phyloP scores from a whole-genome alignment of 1,284 basidiomycete species.

The Rhodotorula sp. region DNA sequence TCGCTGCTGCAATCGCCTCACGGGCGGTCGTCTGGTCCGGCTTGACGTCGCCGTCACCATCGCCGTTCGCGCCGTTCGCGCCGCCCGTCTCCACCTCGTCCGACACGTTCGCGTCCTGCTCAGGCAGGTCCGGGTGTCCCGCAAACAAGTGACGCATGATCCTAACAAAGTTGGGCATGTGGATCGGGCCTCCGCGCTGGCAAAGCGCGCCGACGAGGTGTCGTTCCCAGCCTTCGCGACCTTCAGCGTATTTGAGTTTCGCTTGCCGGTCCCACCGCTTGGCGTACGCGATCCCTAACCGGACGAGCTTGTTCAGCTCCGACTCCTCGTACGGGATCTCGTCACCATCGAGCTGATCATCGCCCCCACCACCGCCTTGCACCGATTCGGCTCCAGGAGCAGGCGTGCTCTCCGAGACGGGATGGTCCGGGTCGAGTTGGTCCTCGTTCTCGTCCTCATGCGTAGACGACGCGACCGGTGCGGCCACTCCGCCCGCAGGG shows the following conservation, averaged over 20 bases:
- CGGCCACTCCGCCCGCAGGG: slow-evolving; percentile 7
- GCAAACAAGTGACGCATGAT: slow-evolving; percentile 39
- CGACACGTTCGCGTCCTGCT: not conserved
- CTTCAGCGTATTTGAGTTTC: slow-evolving; percentile 34
- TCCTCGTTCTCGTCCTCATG: slow-evolving; percentile 46
- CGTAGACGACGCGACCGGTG: not conserved
- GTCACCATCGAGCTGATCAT: not conserved
- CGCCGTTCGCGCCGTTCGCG: not conserved
- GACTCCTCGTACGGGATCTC: slow-evolving; percentile 19
- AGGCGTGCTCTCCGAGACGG: not conserved
- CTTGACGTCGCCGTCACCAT: not conserved
- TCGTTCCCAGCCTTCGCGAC: slow-evolving; percentile 37
- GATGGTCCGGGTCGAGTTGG: slow-evolving; percentile 31
- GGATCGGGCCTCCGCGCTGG: slow-evolving; percentile 36
- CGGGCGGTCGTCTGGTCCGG: not conserved
- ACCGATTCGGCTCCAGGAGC: slow-evolving; percentile 6
- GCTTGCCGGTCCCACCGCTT: slow-evolving; percentile 40
- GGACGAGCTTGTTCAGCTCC: slow-evolving; percentile 30
- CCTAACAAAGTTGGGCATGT: slow-evolving; percentile 18
- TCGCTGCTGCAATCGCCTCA: not conserved
- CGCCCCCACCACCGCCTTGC: slow-evolving; percentile 21
- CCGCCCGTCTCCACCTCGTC: not conserved
- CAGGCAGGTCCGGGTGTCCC: slow-evolving; percentile 12
- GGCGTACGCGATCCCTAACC: slow-evolving; percentile 35
- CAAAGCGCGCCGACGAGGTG: slow-evolving; percentile 41